Evolutionary conservation across 495 filamentous ascomycete genomes (phyloP).

Genomic region (Opeltia flavorubescens): DNA sequence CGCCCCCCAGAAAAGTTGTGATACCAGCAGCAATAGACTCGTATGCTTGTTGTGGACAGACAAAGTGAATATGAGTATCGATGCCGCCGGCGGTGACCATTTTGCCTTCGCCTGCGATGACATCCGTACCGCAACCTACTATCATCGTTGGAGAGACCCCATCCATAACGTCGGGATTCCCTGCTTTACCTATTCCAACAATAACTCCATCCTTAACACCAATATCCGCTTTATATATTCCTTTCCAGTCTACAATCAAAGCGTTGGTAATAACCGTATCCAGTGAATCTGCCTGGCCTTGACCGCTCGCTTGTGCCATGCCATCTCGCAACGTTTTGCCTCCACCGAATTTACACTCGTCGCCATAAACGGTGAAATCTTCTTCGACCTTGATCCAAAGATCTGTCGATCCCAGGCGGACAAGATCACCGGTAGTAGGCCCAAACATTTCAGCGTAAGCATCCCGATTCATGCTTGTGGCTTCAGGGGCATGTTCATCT

Average conservation of each 20-base stretch:
- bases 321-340: constrained; percentile 91
- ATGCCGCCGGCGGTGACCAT: constrained; percentile 88
- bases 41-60: constrained; percentile 86
- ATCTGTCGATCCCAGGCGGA: constrained; percentile 72
- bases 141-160: constrained; percentile 67
- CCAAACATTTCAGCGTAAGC: constrained; percentile 85
- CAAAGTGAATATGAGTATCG: constrained; percentile 91
- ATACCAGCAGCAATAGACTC: constrained; percentile 81
- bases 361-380: constrained; percentile 72
- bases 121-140: constrained; percentile 82
- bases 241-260: constrained; percentile 77
- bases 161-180: constrained; percentile 94
- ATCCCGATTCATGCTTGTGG: constrained; percentile 58
- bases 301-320: constrained; percentile 85
- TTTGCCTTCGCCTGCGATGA: constrained; percentile 87
- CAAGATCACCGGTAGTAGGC: constrained; percentile 73
- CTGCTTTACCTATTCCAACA: constrained; percentile 85
- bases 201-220: constrained; percentile 84
- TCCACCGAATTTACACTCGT: constrained; percentile 92
- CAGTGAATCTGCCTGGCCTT: constrained; percentile 52
- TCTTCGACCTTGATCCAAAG: constrained; percentile 89
- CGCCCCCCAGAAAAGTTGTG: constrained; percentile 85
- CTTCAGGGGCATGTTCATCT: constrained; percentile 39
- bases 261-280: constrained; percentile 92
- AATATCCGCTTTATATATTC: constrained; percentile 96